Conservation (phyloP, 2,329 filamentous ascomycete species). For the Knoxdaviesia capensis region DNA sequence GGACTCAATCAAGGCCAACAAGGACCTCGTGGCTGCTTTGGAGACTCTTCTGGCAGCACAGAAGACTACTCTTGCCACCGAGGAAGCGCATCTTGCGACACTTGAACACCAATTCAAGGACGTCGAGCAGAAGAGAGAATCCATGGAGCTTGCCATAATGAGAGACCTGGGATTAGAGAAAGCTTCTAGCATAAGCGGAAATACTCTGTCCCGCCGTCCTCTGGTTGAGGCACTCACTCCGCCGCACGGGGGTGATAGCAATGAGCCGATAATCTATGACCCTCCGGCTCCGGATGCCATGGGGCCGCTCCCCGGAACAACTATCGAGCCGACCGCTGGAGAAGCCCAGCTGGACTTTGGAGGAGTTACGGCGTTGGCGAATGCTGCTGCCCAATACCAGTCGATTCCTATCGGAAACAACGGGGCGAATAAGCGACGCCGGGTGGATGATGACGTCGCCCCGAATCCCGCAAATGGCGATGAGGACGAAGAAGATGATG, state of each 20-base stretch:
- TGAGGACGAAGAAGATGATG: background rate
- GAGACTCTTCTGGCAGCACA: constrained; percentile 67
- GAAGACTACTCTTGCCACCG: constrained; percentile 44
- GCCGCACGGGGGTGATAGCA: constrained; percentile 34
- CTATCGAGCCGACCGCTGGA: too few relatives aligned
- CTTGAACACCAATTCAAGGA: constrained; percentile 46
- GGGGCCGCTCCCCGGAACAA: too few relatives aligned
- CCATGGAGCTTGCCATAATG: constrained; percentile 85
- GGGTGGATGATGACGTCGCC: constrained; percentile 28
- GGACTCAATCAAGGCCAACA: constrained; percentile 72
- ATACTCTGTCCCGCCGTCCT: constrained; percentile 47
- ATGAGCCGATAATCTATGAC: background rate
- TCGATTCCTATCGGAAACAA: constrained; percentile 27
- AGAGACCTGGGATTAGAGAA: constrained; percentile 38
- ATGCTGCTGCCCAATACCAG: constrained; percentile 23
- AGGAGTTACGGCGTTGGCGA: constrained; percentile 10
- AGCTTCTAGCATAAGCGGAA: constrained; percentile 11
- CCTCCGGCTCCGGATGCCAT: background rate
- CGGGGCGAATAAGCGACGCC: constrained; percentile 34
- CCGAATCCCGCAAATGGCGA: background rate
- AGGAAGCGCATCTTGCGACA: constrained; percentile 45
- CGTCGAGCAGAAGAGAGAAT: constrained; percentile 65
- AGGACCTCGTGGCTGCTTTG: constrained; percentile 55
- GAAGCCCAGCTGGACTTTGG: too few relatives aligned
- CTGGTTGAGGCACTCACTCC: constrained; percentile 76